These are phyloP conservation scores for Monosporozyma aerobia DNA, from an alignment of 805 yeast genomes.

Conservation along the genomic window DNA sequence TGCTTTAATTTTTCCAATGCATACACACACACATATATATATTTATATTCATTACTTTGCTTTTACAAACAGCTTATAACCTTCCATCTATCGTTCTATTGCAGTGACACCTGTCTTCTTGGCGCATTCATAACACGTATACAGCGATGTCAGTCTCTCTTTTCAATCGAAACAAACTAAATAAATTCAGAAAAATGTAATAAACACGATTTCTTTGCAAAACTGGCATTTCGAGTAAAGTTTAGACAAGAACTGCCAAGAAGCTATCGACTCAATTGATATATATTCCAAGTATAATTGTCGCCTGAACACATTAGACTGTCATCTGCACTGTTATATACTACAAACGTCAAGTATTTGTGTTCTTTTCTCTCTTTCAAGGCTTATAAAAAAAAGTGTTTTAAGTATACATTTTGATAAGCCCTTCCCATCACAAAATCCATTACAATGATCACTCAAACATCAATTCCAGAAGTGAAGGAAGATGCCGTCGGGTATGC, in stretches of 20 bases:
- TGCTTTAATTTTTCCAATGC: background rate
- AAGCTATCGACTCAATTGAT: background rate
- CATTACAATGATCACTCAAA: slow-evolving; percentile 36
- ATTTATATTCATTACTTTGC: background rate
- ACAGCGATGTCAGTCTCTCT: background rate
- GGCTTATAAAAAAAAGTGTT: too few relatives aligned
- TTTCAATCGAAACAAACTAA: background rate
- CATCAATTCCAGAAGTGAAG: slow-evolving; percentile 56
- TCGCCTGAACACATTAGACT: background rate
- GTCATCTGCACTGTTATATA: background rate
- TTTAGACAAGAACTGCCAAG: background rate
- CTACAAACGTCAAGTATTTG: background rate
- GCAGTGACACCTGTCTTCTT: background rate
- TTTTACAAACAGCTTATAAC: background rate
- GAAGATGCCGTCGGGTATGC: slow-evolving; percentile 55
- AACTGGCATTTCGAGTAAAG: background rate
- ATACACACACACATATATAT: background rate
- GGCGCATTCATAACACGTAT: background rate
- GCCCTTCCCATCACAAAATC: background rate
- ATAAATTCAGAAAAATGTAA: background rate
- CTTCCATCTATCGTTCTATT: background rate
- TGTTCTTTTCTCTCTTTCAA: too few relatives aligned
- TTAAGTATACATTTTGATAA: too few relatives aligned
- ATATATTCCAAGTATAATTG: background rate
- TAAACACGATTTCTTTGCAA: background rate